These are phyloP conservation scores for Beverwykella pulmonaria DNA, from an alignment of 495 filamentous ascomycete species.

Conservation along the genomic window DNA sequence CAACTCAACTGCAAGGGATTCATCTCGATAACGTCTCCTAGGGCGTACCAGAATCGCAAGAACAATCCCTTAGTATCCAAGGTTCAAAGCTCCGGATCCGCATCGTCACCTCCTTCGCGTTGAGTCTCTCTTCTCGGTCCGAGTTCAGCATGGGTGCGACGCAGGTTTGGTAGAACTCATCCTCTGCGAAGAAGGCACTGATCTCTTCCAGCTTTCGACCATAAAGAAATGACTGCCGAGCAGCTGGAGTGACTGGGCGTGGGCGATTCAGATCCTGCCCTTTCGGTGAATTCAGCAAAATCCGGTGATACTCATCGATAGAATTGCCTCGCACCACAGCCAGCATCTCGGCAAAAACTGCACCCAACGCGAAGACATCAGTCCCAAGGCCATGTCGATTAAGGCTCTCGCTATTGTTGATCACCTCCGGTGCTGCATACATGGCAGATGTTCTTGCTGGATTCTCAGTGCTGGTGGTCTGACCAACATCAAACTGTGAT, in stretches of 20 bases:
- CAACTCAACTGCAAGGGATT: neutral
- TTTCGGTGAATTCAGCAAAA: neutral
- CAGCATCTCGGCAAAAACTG: slow-evolving; percentile 29
- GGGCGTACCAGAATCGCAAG: slow-evolving; percentile 1
- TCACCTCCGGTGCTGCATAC: slow-evolving; percentile 32
- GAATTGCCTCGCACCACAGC: slow-evolving; percentile 14
- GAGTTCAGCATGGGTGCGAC: slow-evolving; percentile 11
- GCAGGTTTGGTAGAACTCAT: slow-evolving; percentile 7
- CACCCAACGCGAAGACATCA: slow-evolving; percentile 30
- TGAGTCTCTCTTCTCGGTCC: slow-evolving; percentile 16
- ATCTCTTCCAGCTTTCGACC: slow-evolving; percentile 2
- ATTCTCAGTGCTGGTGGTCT: slow-evolving; percentile 31
- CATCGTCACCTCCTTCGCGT: slow-evolving; percentile 4
- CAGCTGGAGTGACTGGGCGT: neutral
- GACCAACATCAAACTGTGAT: slow-evolving; percentile 14
- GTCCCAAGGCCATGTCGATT: slow-evolving; percentile 20
- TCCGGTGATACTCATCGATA: slow-evolving; percentile 12
- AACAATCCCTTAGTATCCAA: neutral
- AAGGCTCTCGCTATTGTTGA: slow-evolving; percentile 7
- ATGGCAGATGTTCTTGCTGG: slow-evolving; percentile 28
- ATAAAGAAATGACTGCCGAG: slow-evolving; percentile 11
- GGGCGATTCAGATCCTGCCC: neutral
- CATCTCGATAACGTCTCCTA: neutral
- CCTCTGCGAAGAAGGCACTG: neutral
- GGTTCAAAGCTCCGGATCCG: slow-evolving; percentile 5